A percentile compares a stretch with the other conserved stretches of the same genome.
Evolutionary conservation across 2,329 filamentous ascomycete genomes (phyloP).

Genomic region (Penicillium olsonii): DNA sequence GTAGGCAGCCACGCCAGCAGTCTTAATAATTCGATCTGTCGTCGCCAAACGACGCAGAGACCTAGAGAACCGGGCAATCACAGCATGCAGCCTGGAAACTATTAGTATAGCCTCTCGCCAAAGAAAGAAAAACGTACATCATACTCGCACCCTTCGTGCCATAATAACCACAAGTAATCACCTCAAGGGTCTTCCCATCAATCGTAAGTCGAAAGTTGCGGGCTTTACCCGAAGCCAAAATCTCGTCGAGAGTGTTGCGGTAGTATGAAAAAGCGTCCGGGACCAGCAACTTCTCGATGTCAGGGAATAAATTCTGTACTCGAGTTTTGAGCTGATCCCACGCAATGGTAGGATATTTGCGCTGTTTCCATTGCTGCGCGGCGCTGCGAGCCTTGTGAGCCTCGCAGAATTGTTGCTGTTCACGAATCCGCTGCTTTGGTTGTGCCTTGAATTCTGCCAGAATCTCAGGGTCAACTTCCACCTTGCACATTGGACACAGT

Average conservation of each 20-base stretch:
- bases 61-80: constrained; percentile 62
- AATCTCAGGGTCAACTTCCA: constrained; percentile 56
- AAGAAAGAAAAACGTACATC: constrained; percentile 55
- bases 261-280: constrained; percentile 59
- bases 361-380: constrained; percentile 49
- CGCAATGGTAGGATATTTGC: constrained; percentile 69
- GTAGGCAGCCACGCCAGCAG: constrained; percentile 66
- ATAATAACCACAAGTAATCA: constrained; percentile 77
- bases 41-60: constrained; percentile 64
- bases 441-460: constrained; percentile 55
- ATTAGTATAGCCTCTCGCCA: neutral
- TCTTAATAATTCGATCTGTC: constrained; percentile 66
- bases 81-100: constrained; percentile 51
- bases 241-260: constrained; percentile 56
- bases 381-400: constrained; percentile 62
- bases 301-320: constrained; percentile 57
- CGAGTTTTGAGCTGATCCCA: constrained; percentile 65
- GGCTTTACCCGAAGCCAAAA: constrained; percentile 59
- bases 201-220: constrained; percentile 61
- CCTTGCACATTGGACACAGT: constrained; percentile 68
- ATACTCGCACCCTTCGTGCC: constrained; percentile 70
- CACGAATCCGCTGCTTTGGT: constrained; percentile 36
- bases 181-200: constrained; percentile 48
- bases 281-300: constrained; percentile 62
- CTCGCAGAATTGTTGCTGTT: constrained; percentile 59